These are phyloP conservation scores for Backusella australiensis DNA, from an alignment of 192 early-diverging fungal species.

Conservation along the genomic window DNA sequence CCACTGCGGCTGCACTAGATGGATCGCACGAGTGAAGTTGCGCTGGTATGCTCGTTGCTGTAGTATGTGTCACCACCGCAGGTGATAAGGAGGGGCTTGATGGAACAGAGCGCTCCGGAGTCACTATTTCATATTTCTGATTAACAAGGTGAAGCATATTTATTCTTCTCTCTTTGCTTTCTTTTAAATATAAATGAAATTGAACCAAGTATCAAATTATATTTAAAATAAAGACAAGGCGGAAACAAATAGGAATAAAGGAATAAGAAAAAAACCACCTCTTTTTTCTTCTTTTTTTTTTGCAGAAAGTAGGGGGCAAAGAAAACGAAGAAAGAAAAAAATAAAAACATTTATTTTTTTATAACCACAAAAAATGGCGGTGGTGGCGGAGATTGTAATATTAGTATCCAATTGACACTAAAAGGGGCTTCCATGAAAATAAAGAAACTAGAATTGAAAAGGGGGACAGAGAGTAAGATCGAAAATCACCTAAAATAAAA, in stretches of 20 bases:
- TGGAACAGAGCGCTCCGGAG: constrained; percentile 30
- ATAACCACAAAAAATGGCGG: not conserved
- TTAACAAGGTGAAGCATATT: constrained; percentile 16
- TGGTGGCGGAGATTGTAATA: not conserved
- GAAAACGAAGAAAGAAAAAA: constrained; percentile 3
- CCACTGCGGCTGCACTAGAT: constrained; percentile 1
- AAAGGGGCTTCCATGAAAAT: not conserved
- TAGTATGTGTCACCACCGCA: constrained; percentile 25
- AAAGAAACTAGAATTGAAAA: constrained; percentile 1
- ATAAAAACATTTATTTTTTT: not conserved
- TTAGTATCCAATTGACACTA: not conserved
- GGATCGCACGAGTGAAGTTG: not conserved
- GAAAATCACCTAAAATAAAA: not conserved
- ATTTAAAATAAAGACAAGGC: not conserved
- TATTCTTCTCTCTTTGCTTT: not conserved
- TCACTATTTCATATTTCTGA: constrained; percentile 32
- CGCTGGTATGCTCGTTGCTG: constrained; percentile 15
- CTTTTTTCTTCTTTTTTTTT: constrained; percentile 7
- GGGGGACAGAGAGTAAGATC: not conserved
- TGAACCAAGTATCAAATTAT: not conserved
- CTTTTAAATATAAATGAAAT: not conserved
- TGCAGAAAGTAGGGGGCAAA: constrained; percentile 7
- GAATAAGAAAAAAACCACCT: not conserved
- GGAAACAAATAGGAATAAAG: constrained; percentile 12
- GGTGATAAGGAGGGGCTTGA: constrained; percentile 29